Conservation (phyloP, 257 asterid genomes). For the Solanum rostratum region DNA sequence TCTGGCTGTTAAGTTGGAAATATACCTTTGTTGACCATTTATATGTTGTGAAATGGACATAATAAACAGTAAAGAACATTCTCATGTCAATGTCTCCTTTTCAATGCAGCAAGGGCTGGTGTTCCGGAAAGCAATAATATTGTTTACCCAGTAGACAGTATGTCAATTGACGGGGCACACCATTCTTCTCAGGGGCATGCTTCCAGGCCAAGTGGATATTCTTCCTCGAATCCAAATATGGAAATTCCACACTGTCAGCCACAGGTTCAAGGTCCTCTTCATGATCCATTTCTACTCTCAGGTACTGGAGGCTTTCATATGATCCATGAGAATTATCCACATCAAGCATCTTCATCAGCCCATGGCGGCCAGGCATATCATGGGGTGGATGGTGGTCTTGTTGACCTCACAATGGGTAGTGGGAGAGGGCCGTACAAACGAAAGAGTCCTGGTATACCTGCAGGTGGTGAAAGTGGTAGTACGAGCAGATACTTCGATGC, state of each 20-base stretch:
- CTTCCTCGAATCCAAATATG: conserved; percentile 25
- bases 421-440: conserved; percentile 60
- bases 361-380: conserved; percentile 35
- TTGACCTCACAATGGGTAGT: conserved; percentile 33
- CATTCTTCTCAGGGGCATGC: conserved; percentile 45
- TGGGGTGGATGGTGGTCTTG: conserved; percentile 36
- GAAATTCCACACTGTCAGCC: conserved; percentile 48
- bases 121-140: conserved; percentile 37
- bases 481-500: conserved; percentile 48
- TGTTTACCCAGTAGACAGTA: conserved; percentile 33
- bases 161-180: conserved; percentile 29
- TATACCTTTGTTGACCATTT: background rate
- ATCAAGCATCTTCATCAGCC: conserved; percentile 48
- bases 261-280: conserved; percentile 33
- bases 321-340: conserved; percentile 38
- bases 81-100: background rate
- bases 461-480: conserved; percentile 47
- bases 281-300: conserved; percentile 35
- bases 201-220: conserved; percentile 35
- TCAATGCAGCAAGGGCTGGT: conserved; percentile 20
- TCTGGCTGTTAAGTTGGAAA: background rate
- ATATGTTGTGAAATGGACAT: background rate
- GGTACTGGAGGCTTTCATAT: conserved; percentile 29
- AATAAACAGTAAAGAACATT: background rate
- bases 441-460: conserved; percentile 51